phyloP scores from a whole-genome alignment of 78 protist genomes.

The Tieghemostelium lacteum region DNA sequence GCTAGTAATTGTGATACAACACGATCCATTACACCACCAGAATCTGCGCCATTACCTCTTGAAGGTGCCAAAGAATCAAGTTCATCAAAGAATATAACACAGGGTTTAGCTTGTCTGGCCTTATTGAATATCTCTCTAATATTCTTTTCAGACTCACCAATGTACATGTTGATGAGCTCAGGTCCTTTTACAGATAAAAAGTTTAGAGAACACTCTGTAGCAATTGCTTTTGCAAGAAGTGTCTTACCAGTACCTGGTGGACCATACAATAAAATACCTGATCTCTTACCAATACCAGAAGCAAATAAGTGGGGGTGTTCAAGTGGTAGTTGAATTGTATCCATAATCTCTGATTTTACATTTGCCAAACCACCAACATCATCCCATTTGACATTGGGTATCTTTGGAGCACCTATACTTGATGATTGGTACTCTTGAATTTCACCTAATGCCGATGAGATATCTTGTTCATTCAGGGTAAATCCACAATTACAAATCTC shows the following conservation, averaged over 20 bases:
- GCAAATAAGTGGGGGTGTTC: slow-evolving; percentile 93
- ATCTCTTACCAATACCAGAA: slow-evolving; percentile 76
- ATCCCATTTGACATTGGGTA: slow-evolving; percentile 96
- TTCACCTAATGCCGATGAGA: slow-evolving; percentile 43
- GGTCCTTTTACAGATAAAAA: slow-evolving; percentile 92
- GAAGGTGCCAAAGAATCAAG: slow-evolving; percentile 93
- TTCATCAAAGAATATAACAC: slow-evolving; percentile 97
- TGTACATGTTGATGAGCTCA: slow-evolving; percentile 94
- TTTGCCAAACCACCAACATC: slow-evolving; percentile 98
- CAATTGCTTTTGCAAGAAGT: slow-evolving; percentile 91
- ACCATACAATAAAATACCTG: slow-evolving; percentile 97
- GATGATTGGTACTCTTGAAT: slow-evolving; percentile 83
- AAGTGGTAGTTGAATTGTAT: slow-evolving; percentile 96
- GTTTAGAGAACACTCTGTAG: slow-evolving; percentile 83
- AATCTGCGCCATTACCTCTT: slow-evolving; percentile 84
- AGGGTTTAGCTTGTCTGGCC: slow-evolving; percentile 90
- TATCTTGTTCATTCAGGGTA: slow-evolving; percentile 25
- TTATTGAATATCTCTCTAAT: slow-evolving; percentile 89
- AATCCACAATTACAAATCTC: slow-evolving; percentile 69
- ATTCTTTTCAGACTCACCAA: slow-evolving; percentile 96
- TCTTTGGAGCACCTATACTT: slow-evolving; percentile 80
- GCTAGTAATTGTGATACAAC: slow-evolving; percentile 93
- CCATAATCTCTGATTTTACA: slow-evolving; percentile 94
- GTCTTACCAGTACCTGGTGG: slow-evolving; percentile 99
- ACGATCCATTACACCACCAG: slow-evolving; percentile 89